Conservation (phyloP, 2,329 filamentous ascomycete genomes). For the Tolypocladium endophyticum region DNA sequence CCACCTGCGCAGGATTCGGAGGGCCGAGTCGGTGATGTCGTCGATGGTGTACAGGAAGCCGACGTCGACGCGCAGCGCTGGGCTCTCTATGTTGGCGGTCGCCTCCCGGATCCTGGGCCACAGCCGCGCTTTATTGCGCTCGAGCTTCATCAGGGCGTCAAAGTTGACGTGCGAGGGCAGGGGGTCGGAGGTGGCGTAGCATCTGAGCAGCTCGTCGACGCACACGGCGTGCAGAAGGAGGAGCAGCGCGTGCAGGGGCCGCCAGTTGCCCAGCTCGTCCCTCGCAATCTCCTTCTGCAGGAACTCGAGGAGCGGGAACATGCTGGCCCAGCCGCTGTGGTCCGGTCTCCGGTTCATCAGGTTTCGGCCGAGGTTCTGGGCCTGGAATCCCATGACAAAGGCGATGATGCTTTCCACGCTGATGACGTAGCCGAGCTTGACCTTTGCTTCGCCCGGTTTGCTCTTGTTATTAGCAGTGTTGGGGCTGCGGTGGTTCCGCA, state of each 20-base stretch:
- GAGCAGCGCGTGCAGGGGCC: conserved; percentile 29
- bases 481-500: conserved; percentile 17
- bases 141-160: conserved; percentile 13
- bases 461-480: conserved; percentile 10
- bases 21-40: conserved; percentile 26
- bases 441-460: conserved; percentile 19
- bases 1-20: conserved; percentile 32
- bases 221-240: conserved; percentile 33
- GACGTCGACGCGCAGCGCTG: conserved; percentile 19
- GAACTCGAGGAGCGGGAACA: conserved; percentile 32
- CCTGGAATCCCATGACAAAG: conserved; percentile 44
- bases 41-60: conserved; percentile 33
- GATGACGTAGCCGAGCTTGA: conserved; percentile 30
- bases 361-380: conserved; percentile 32
- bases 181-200: conserved; percentile 13
- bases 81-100: conserved; percentile 16
- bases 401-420: conserved; percentile 39
- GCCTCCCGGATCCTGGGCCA: conserved; percentile 21
- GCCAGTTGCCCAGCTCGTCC: conserved; percentile 19
- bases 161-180: conserved; percentile 4
- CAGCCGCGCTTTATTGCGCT: conserved; percentile 14
- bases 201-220: conserved; percentile 33
- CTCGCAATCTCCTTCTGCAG: conserved; percentile 29
- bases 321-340: conserved; percentile 27
- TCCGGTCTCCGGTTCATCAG: conserved; percentile 33